Conservation (phyloP, 1,139 yeast genomes). For the Lodderomyces theae region DNA sequence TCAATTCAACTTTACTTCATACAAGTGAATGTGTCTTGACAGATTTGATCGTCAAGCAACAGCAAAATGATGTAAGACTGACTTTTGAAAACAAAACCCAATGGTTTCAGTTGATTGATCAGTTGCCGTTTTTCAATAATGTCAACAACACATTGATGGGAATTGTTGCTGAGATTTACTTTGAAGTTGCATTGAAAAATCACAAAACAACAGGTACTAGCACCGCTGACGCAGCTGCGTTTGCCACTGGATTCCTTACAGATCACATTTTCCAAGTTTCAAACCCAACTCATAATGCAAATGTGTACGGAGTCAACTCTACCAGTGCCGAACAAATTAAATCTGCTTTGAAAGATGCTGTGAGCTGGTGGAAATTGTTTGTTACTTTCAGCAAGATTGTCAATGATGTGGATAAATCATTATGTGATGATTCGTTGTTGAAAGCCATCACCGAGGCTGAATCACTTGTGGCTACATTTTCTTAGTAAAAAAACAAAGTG, state of each 20-base stretch:
- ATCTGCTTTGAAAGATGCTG: conserved; percentile 40
- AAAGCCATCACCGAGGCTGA: conserved; percentile 40
- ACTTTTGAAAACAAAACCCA: conserved; percentile 40
- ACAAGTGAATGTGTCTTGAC: conserved; percentile 52
- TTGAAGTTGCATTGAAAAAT: conserved; percentile 37
- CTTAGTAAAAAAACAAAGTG: not conserved
- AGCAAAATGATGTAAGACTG: conserved; percentile 43
- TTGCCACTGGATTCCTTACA: conserved; percentile 36
- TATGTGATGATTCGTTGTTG: conserved; percentile 33
- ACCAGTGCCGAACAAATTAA: conserved; percentile 35
- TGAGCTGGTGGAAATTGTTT: conserved; percentile 41
- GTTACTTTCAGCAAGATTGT: conserved; percentile 37
- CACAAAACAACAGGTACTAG: conserved; percentile 21
- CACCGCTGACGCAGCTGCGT: conserved; percentile 22
- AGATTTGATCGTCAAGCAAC: conserved; percentile 53
- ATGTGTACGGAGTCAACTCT: conserved; percentile 43
- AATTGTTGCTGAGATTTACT: conserved; percentile 42
- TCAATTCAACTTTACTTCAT: conserved; percentile 51
- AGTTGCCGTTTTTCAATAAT: conserved; percentile 59
- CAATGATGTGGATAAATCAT: conserved; percentile 31
- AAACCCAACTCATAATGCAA: conserved; percentile 40
- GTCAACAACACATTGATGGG: conserved; percentile 47
- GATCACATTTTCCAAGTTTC: conserved; percentile 40
- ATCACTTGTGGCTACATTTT: conserved; percentile 30
- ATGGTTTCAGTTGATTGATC: conserved; percentile 57